phyloP scores from a whole-genome alignment of 148 eudicot genomes.

The Suaeda aralocaspica region DNA sequence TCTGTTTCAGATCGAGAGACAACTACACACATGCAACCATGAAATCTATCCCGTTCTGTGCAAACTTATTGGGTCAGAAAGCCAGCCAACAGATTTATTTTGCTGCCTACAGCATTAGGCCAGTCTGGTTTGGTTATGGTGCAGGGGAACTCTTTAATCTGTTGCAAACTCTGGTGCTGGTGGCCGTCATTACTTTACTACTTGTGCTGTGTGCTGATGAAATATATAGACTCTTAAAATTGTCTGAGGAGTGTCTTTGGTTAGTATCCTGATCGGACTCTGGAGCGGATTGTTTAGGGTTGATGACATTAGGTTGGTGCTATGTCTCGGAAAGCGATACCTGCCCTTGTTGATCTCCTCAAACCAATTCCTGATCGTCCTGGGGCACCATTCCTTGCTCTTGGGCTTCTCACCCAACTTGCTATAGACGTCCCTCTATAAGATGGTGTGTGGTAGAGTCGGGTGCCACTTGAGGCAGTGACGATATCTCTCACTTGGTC shows the following conservation, averaged over 20 bases:
- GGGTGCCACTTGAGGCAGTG: conserved; percentile 93
- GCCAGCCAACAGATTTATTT: conserved; percentile 74
- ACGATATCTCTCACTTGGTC: conserved; percentile 95
- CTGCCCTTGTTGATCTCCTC: conserved; percentile 88
- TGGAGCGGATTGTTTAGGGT: conserved; percentile 93
- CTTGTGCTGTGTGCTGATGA: conserved; percentile 96
- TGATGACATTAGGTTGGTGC: conserved; percentile 95
- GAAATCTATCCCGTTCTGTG: conserved; percentile 72
- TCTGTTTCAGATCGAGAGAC: conserved; percentile 85
- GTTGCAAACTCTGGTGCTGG: conserved; percentile 95
- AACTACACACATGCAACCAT: conserved; percentile 76
- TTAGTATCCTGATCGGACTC: conserved; percentile 85
- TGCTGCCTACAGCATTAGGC: conserved; percentile 92
- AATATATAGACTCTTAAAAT: conserved; percentile 60
- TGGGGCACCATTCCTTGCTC: conserved; percentile 88
- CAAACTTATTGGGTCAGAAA: conserved; percentile 75
- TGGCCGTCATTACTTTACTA: conserved; percentile 65
- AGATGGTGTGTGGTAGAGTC: conserved; percentile 94
- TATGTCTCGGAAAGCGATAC: conserved; percentile 89
- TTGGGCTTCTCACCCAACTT: conserved; percentile 88
- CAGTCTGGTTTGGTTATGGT: conserved; percentile 89
- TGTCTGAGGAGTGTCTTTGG: conserved; percentile 76
- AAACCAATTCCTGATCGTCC: conserved; percentile 98
- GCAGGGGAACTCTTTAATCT: conserved; percentile 91
- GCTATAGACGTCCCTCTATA: conserved; percentile 78